Evolutionary conservation across 2,329 filamentous ascomycete genomes (phyloP), one percentile per base, ranked within the genome.

Genomic region (Aspergillus texensis): DNA sequence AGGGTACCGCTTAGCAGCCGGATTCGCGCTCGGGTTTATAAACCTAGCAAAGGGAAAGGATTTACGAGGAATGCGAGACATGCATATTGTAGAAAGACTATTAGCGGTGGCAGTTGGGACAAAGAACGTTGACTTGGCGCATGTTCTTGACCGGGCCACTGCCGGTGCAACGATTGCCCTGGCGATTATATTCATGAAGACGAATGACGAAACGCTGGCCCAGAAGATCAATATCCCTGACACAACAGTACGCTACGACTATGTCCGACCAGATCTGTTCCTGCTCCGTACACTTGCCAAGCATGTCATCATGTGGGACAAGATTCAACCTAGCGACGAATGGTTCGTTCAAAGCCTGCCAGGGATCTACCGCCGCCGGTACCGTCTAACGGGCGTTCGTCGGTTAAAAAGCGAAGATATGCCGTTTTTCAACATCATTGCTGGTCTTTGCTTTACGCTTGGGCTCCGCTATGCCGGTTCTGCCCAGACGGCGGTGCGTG

Each of bases 121-220:
- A 1, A 96, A 97, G 78, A 92, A 94, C 65, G 93, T 98, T 14
- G 91, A 96, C 70, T 85, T 96, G 43, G 93, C 97, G 28, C 94
- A 99, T 72, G 89, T 98, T 11, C 85, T 98, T 3, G 96, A 99
- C 75, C 91, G 94, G 70, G 94, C 94, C 6, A 95, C 93, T 11
- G 92, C 96, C 2, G 95, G 92, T n/a, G 94, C 95, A 1, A 93
- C 96, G 9, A 87, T 98, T 71, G 94, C 95, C 0, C 85, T 97
- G 63, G 88, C 93, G 1, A 85, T 99, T 60, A 94, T 99, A 36
- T 99, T 94, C 77, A 95, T 99, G 92, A 98, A 98, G 78, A 95
- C 94, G 0, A 92, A 96, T 67, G 92, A 99, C 74, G 85, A 88
- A 63, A 88, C 91, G 19, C 86, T 99, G 24, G 95, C 95, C 4